Evolutionary conservation across 177 flowering plant species (phyloP).

Genomic region (Vitis hybrid): DNA sequence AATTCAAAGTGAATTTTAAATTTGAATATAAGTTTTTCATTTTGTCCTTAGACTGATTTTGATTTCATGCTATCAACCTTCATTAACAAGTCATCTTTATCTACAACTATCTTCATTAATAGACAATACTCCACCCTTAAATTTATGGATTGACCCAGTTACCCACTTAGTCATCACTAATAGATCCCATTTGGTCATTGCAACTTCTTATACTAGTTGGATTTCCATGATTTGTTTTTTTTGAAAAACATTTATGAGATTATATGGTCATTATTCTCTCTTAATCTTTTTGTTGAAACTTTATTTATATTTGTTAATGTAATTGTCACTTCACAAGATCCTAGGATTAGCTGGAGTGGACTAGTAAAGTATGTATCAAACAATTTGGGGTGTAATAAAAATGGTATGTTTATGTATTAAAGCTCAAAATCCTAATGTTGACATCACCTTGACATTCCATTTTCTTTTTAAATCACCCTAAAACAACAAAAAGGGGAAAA

Average conservation of each 20-base stretch:
- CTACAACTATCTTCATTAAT: too few relatives aligned
- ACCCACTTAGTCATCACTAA: conserved; percentile 13
- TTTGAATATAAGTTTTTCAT: conserved; percentile 83
- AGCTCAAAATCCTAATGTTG: not conserved
- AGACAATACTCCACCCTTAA: not conserved
- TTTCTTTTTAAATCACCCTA: conserved; percentile 44
- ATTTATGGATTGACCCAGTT: not conserved
- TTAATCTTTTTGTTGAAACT: conserved; percentile 80
- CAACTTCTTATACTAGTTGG: conserved; percentile 87
- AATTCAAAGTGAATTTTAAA: conserved; percentile 88
- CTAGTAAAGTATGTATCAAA: conserved; percentile 58
- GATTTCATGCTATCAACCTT: too few relatives aligned
- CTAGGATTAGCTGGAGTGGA: conserved; percentile 79
- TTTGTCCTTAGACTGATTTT: conserved; percentile 43
- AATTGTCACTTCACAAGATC: conserved; percentile 62
- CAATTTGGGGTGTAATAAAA: conserved; percentile 61
- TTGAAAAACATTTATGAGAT: conserved; percentile 19
- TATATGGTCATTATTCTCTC: conserved; percentile 91
- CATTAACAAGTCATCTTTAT: too few relatives aligned
- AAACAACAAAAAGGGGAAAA: conserved; percentile 54
- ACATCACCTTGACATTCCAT: not conserved
- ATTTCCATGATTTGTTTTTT: conserved; percentile 70
- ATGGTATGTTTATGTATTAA: conserved; percentile 49
- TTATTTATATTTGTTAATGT: conserved; percentile 58
- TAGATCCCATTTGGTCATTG: conserved; percentile 12